phyloP scores from a whole-genome alignment of 352 stramenopile species.

The Phytophthora sp. region DNA sequence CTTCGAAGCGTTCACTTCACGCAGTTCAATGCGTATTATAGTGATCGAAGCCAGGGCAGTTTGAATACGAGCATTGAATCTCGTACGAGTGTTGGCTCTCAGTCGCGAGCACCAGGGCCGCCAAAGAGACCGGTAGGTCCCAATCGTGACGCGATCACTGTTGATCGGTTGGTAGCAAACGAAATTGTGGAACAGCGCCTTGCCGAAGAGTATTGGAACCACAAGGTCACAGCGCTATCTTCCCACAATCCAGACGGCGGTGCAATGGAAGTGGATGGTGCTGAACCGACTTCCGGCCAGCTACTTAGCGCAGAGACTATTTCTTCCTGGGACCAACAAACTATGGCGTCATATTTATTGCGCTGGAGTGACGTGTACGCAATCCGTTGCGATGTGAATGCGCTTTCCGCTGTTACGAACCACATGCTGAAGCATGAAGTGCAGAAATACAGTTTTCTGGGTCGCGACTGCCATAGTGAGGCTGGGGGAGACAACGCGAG shows the following conservation, averaged over 20 bases:
- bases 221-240: conserved; percentile 38
- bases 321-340: conserved; percentile 42
- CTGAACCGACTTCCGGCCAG: conserved; percentile 4
- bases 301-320: conserved; percentile 36
- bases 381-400: conserved; percentile 42
- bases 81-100: conserved; percentile 13
- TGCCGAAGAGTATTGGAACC: conserved; percentile 52
- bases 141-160: background rate
- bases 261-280: conserved; percentile 1
- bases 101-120: background rate
- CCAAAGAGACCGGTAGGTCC: background rate
- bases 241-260: conserved; percentile 20
- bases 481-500: background rate
- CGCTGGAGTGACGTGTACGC: conserved; percentile 57
- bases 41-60: conserved; percentile 47
- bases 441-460: conserved; percentile 18
- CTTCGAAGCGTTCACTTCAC: conserved; percentile 64
- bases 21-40: conserved; percentile 78
- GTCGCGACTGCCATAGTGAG: background rate
- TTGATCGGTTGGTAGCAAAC: conserved; percentile 26
- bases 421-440: conserved; percentile 46
- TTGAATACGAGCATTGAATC: conserved; percentile 16
- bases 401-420: conserved; percentile 41
- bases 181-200: conserved; percentile 40
- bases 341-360: conserved; percentile 40